A percentile compares a stretch with the other conserved stretches of the same genome.
These are phyloP conservation scores for Phytophthora ohioensis DNA, from an alignment of 352 stramenopile species.

Conservation along the genomic window DNA sequence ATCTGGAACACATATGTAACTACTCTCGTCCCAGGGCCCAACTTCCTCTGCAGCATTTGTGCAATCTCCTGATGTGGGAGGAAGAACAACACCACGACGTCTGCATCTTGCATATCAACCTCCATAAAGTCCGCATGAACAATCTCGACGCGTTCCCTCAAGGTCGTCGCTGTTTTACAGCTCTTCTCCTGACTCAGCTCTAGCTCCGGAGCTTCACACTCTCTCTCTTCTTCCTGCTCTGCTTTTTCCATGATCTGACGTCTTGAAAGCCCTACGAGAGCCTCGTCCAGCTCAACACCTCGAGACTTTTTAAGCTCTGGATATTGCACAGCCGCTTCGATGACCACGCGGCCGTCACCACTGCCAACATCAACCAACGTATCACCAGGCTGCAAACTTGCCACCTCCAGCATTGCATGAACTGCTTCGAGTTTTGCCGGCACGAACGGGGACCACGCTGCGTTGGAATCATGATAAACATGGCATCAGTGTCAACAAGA, in stretches of 20 bases:
- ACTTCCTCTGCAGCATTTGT: conserved; percentile 39
- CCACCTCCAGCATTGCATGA: conserved; percentile 56
- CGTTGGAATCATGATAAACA: conserved; percentile 6
- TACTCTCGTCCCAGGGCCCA: conserved; percentile 52
- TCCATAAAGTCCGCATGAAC: conserved; percentile 64
- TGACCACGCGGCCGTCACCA: conserved; percentile 68
- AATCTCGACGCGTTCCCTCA: conserved; percentile 44
- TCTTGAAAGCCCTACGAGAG: conserved; percentile 56
- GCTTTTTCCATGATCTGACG: conserved; percentile 35
- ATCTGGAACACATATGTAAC: conserved; percentile 82
- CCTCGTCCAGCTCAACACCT: conserved; percentile 66
- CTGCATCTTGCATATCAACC: conserved; percentile 52
- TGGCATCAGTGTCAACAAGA: conserved; percentile 1
- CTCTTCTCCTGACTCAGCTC: conserved; percentile 7
- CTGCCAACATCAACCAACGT: conserved; percentile 73
- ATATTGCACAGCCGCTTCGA: conserved; percentile 42
- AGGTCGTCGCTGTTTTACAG: background rate
- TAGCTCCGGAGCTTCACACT: background rate
- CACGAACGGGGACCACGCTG: conserved; percentile 79
- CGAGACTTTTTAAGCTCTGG: conserved; percentile 38
- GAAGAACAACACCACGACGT: conserved; percentile 74
- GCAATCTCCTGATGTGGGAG: conserved; percentile 64
- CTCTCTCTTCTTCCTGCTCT: background rate
- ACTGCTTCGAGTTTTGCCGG: conserved; percentile 69
- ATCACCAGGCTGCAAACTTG: conserved; percentile 46